Evolutionary conservation across 2,329 filamentous ascomycete species (phyloP).

Genomic region (Pezicula rhizophila): DNA sequence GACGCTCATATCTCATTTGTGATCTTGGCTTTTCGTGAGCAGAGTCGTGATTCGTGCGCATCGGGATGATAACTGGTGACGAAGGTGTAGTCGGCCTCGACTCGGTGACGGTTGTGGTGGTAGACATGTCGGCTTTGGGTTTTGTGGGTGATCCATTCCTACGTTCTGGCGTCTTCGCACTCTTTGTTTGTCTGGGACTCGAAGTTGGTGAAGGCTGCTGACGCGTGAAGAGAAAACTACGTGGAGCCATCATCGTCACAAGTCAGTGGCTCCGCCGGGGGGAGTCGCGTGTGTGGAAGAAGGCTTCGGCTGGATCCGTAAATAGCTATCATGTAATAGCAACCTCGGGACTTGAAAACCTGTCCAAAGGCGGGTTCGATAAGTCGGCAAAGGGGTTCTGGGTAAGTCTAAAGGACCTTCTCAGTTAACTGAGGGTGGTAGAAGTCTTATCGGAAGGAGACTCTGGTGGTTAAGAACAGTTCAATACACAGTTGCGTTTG

Average conservation of each 20-base stretch:
- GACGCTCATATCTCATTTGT: constrained; percentile 15
- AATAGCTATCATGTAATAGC: constrained; percentile 12
- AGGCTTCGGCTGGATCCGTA: constrained; percentile 5
- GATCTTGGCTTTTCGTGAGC: constrained; percentile 15
- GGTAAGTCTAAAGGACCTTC: neutral
- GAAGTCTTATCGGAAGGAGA: constrained; percentile 13
- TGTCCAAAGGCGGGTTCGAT: neutral
- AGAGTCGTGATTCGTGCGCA: constrained; percentile 16
- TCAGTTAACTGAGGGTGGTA: neutral
- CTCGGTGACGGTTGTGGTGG: constrained; percentile 6
- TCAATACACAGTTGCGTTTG: constrained; percentile 11
- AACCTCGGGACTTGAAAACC: constrained; percentile 2
- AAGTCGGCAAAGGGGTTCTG: neutral
- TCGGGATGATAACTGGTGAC: constrained; percentile 26
- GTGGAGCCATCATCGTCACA: constrained; percentile 19
- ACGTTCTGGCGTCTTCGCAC: constrained; percentile 12
- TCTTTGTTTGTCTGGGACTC: constrained; percentile 8
- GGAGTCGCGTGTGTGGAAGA: constrained; percentile 10
- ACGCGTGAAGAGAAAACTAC: constrained; percentile 21
- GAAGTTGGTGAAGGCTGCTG: constrained; percentile 2
- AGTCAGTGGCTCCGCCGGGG: neutral
- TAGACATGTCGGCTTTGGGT: neutral
- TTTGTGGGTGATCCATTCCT: constrained; percentile 6
- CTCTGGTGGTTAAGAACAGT: constrained; percentile 4
- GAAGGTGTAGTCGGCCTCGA: constrained; percentile 19